Evolutionary conservation across 2,329 filamentous ascomycete species (phyloP), one percentile per base, ranked within the genome.

Genomic region (Penicillium frequentans): DNA sequence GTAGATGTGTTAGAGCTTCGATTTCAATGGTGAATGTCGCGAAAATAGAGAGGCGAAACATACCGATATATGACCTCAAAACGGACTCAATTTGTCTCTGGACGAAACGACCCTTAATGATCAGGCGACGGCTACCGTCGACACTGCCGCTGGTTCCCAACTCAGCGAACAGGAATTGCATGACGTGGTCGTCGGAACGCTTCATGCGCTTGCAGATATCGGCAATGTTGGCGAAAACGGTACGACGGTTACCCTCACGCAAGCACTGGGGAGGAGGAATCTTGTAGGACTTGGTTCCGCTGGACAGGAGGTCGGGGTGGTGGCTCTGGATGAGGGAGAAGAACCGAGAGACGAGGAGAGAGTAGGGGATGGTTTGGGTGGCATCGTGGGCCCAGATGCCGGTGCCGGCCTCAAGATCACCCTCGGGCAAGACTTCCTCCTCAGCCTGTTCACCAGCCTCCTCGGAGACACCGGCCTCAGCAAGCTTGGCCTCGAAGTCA

Each of bases 181-280:
- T 98, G 65, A 99, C 90, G 81, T 97, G 95, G 80, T 99, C 95
- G 73, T 98, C 93, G 63, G 90, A 93, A 77, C 95, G 87, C 88
- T 99, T 99, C 93, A 99, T 98, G 70, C 93, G 88, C 85, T 96
- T 96, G 85, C 92, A 96, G 72, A 99, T 98, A 75, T 99, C 95
- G 75, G 91, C 87, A 73, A 99, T 95, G 82, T 99, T 99, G 82
- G 93, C 95, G 73, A 99, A 99, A 73, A 99, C 96, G 62, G 95
- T 99, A 88, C 96, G 96, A 86, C 96, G 96, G 87, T 99, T 99
- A 76, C 95, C 95, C 92, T 99, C 95, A 81, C 95, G 93, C 73
- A 98, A 87, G 81, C 95, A 98, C 82, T 99, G 95, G 50, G 95
- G 95, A 52, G 95, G 95, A 52, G 95, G 95, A 68, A 99, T 99